Percentiles rank a stretch among this genome's conserved stretches.
These are phyloP conservation scores for Sugiyamaella chiloensis DNA, from an alignment of 805 yeast species.

Conservation along the genomic window DNA sequence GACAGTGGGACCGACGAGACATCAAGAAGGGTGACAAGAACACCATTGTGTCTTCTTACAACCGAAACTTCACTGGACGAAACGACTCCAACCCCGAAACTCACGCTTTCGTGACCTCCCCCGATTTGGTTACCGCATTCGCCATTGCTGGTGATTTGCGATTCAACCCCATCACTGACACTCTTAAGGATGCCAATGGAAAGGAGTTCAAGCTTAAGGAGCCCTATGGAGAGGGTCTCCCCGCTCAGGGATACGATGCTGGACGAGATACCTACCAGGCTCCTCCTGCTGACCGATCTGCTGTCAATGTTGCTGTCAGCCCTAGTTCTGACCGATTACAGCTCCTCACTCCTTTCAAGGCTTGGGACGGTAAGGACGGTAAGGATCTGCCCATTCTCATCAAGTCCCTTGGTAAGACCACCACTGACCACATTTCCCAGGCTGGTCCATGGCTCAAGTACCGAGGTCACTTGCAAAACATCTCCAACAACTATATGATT, in stretches of 20 bases:
- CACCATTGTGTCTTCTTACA: slow-evolving; percentile 95
- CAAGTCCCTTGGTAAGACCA: slow-evolving; percentile 95
- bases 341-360: slow-evolving; percentile 84
- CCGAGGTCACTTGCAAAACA: slow-evolving; percentile 99
- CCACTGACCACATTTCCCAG: slow-evolving; percentile 99
- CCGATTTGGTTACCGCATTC: slow-evolving; percentile 93
- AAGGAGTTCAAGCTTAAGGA: slow-evolving; percentile 83
- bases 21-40: slow-evolving; percentile 91
- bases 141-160: slow-evolving; percentile 95
- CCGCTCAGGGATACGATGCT: slow-evolving; percentile 81
- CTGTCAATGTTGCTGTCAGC: slow-evolving; percentile 69
- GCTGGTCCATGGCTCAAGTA: slow-evolving; percentile 99
- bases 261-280: slow-evolving; percentile 97
- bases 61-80: slow-evolving; percentile 97
- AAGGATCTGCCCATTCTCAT: slow-evolving; percentile 85
- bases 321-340: slow-evolving; percentile 97
- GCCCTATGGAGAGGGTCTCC: slow-evolving; percentile 89
- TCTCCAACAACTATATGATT: slow-evolving; percentile 98
- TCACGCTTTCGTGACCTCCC: slow-evolving; percentile 95
- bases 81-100: slow-evolving; percentile 98
- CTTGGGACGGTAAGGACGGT: slow-evolving; percentile 97
- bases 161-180: slow-evolving; percentile 93
- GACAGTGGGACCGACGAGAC: slow-evolving; percentile 97
- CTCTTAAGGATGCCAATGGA: slow-evolving; percentile 83
- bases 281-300: slow-evolving; percentile 83